Conservation (phyloP, 257 asterid species). For the Nyctanthes arbortristis region DNA sequence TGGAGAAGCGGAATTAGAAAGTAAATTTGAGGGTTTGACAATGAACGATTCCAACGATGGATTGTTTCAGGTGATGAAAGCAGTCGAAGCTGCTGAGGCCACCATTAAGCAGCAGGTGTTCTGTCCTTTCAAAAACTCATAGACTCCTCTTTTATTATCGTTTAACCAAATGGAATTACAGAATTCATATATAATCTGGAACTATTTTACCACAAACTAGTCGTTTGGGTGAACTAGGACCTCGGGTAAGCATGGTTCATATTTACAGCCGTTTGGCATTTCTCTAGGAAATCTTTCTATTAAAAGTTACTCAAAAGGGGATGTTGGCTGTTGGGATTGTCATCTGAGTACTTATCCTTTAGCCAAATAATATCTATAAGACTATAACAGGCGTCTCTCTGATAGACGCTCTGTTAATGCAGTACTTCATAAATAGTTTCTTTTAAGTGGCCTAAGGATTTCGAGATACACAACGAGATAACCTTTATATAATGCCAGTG, state of each 20-base stretch:
- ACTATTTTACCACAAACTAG: too few relatives aligned
- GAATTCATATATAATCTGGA: too few relatives aligned
- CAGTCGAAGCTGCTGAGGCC: slow-evolving; percentile 95
- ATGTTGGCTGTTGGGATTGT: background rate
- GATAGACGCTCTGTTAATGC: background rate
- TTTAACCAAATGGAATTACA: background rate
- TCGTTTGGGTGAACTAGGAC: too few relatives aligned
- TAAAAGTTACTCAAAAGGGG: background rate
- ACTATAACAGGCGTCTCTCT: background rate
- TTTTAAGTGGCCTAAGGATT: background rate
- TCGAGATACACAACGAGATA: background rate
- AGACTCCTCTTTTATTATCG: background rate
- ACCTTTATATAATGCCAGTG: background rate
- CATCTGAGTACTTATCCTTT: background rate
- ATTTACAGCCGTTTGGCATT: background rate
- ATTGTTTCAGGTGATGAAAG: slow-evolving; percentile 85
- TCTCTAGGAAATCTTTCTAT: background rate
- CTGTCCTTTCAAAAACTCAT: background rate
- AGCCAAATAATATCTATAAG: background rate
- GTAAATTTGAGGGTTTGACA: slow-evolving; percentile 51
- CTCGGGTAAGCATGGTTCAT: background rate
- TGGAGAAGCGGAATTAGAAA: slow-evolving; percentile 55
- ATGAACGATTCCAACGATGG: slow-evolving; percentile 70
- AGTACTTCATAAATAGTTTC: background rate
- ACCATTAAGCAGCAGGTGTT: slow-evolving; percentile 88